Base-by-base conservation (phyloP, 2,329 filamentous ascomycete genomes). In the Aspergillus persii region DNA sequence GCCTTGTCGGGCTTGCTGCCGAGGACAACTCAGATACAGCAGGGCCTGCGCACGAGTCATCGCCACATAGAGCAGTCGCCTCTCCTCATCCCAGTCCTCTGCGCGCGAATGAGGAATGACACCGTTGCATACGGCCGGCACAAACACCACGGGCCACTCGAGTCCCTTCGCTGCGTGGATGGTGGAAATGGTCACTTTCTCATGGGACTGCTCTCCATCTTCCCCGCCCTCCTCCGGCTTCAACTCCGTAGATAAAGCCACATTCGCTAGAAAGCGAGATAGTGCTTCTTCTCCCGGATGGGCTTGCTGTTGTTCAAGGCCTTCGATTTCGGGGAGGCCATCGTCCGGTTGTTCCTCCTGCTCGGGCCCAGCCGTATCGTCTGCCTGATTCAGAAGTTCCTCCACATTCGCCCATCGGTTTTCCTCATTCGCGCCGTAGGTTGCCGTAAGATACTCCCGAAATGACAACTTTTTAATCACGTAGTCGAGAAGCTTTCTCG, bases 131-230 rank as follows among this genome's bases (percentile, higher is more conserved):
- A 92, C 89, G 1, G 90, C 91, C 5, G 95, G 93, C 15, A 98
- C 87, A 73, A 98, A 98, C 1, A 98, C 92, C 1, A 96, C 83
- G 0, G 94, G 94, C 95, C 95, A 99, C 74, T 99, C 94, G 1
- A 99, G 81, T 3, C 94, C 94, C 75, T 99, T 99, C 2, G 94
- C 92, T 0, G 93, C 92, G 72, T 99, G 94, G 9, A 99, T 97
- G 0, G 94, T 99, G 5, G 92, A 97, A 27, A 99, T 91, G 0
- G 93, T 97, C 23, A 98, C 86, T 66, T 90, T 82, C 2, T 78
- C 73, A 39, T 76, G 69, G 1, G 75, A 64, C 41, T 84, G 80
- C 30, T 81, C 84, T 30, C 80, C 80, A 27, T 86, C 84, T 18
- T 84, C 85, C 23, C 72, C 82, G 15, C 84, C 86, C 39, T 74